phyloP scores from a whole-genome alignment of 2,329 filamentous ascomycete genomes.

The Fusarium sp. region DNA sequence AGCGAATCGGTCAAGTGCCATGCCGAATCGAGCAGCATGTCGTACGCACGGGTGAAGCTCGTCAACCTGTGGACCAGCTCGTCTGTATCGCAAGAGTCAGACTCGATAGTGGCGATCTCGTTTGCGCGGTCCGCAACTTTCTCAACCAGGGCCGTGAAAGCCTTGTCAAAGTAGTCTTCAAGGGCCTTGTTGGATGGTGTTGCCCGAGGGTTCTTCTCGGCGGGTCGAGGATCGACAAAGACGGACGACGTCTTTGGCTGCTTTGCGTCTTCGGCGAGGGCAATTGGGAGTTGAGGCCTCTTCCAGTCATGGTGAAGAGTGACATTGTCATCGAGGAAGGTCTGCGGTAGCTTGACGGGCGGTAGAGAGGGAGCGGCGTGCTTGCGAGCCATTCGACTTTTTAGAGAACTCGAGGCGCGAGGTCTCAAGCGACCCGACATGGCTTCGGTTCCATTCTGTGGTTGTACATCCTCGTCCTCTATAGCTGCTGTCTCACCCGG shows the following conservation, averaged over 20 bases:
- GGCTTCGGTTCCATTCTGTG: constrained; percentile 43
- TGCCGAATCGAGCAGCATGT: constrained; percentile 51
- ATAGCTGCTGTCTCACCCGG: constrained; percentile 39
- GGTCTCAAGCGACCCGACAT: constrained; percentile 42
- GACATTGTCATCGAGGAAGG: constrained; percentile 65
- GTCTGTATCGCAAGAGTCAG: constrained; percentile 6
- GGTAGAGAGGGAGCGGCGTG: constrained; percentile 55
- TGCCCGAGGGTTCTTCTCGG: constrained; percentile 35
- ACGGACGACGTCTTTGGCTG: constrained; percentile 47
- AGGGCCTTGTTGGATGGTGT: constrained; percentile 42
- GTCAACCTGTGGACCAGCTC: constrained; percentile 34
- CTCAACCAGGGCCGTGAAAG: constrained; percentile 36
- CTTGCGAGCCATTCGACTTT: constrained; percentile 47
- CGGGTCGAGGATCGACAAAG: constrained; percentile 38
- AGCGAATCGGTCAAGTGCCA: constrained; percentile 50
- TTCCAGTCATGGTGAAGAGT: constrained; percentile 38
- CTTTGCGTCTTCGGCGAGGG: constrained; percentile 47
- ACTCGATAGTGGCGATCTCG: constrained; percentile 16
- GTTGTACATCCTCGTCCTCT: constrained; percentile 44
- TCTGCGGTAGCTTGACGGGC: constrained; percentile 63
- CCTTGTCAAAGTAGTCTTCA: constrained; percentile 47
- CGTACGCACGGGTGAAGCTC: constrained; percentile 41
- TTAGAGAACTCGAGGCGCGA: constrained; percentile 41
- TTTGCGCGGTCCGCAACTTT: constrained; percentile 30
- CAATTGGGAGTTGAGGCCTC: constrained; percentile 45